Percentiles rank a stretch among this genome's conserved stretches.
These are phyloP conservation scores for Xylariomycetidae sp. DNA, from an alignment of 2,329 filamentous ascomycete species.

Conservation along the genomic window DNA sequence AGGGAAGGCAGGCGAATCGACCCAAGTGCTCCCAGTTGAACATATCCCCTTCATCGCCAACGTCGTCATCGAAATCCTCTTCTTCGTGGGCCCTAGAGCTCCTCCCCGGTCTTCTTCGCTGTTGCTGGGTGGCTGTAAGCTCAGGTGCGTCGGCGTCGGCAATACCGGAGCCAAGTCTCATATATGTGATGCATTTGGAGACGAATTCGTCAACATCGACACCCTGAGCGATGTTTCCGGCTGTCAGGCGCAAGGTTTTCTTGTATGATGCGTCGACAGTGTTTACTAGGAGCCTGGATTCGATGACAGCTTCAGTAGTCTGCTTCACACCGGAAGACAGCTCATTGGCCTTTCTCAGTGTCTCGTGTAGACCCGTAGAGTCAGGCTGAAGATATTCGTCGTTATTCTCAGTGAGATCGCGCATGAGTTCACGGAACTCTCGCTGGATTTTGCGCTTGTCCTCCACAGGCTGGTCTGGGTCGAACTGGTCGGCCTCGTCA, in stretches of 20 bases:
- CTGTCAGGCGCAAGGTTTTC: slow-evolving; percentile 68
- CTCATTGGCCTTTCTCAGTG: slow-evolving; percentile 61
- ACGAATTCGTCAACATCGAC: slow-evolving; percentile 90
- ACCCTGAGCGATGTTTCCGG: slow-evolving; percentile 68
- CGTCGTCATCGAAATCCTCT: slow-evolving; percentile 60
- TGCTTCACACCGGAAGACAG: slow-evolving; percentile 70
- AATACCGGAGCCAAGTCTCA: slow-evolving; percentile 63
- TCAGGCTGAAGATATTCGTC: slow-evolving; percentile 66
- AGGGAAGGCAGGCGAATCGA: slow-evolving; percentile 67
- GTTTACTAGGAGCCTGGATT: slow-evolving; percentile 79
- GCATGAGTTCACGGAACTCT: slow-evolving; percentile 64
- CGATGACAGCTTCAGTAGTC: slow-evolving; percentile 84
- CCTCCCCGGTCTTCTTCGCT: slow-evolving; percentile 33
- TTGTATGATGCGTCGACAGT: slow-evolving; percentile 77
- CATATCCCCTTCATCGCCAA: slow-evolving; percentile 67
- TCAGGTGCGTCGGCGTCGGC: slow-evolving; percentile 46
- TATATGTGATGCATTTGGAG: slow-evolving; percentile 82
- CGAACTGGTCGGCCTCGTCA: slow-evolving; percentile 51
- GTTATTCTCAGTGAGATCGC: slow-evolving; percentile 56
- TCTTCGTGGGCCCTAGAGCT: slow-evolving; percentile 31
- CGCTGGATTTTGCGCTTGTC: slow-evolving; percentile 69
- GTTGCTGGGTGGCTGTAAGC: slow-evolving; percentile 45
- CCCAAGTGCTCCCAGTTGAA: slow-evolving; percentile 87
- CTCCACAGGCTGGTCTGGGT: slow-evolving; percentile 76
- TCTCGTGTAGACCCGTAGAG: slow-evolving; percentile 60